Conservation (phyloP, 768 basidiomycete species). For the Trametes coccinea region DNA sequence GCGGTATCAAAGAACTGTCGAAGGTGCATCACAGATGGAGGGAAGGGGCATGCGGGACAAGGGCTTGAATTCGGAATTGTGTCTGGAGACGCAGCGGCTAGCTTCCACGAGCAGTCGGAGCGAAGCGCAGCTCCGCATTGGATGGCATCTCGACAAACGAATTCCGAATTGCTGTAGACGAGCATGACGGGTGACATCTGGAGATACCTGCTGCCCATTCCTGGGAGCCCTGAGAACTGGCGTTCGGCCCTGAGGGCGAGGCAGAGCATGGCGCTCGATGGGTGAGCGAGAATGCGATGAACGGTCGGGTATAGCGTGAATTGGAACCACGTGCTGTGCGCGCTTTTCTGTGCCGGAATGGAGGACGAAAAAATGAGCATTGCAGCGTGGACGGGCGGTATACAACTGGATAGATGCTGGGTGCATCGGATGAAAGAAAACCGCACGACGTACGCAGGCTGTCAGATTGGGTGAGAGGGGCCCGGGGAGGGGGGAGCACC, state of each 20-base stretch:
- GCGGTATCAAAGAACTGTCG: slow-evolving; percentile 21
- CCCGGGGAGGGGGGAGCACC: not conserved
- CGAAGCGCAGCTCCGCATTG: slow-evolving; percentile 9
- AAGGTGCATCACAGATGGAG: slow-evolving; percentile 20
- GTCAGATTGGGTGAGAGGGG: not conserved
- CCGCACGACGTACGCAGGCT: no score
- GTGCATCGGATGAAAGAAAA: no score
- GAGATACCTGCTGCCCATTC: slow-evolving; percentile 2
- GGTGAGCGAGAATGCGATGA: no score
- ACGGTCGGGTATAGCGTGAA: not conserved
- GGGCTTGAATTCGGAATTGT: slow-evolving; percentile 18
- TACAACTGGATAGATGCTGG: no score
- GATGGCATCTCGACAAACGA: slow-evolving; percentile 9
- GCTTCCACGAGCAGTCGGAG: slow-evolving; percentile 20
- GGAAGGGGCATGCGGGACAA: slow-evolving; percentile 14
- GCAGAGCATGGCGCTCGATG: no score
- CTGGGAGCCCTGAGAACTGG: not conserved
- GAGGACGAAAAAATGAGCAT: not conserved
- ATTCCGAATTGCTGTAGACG: slow-evolving; percentile 20
- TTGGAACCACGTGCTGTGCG: not conserved
- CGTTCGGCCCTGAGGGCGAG: no score
- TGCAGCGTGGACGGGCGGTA: no score
- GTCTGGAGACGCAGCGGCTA: slow-evolving; percentile 21
- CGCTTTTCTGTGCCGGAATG: not conserved
- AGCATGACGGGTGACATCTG: slow-evolving; percentile 13